Base-by-base conservation (phyloP, 2,329 filamentous ascomycete genomes). In the Diatrype stigma region DNA sequence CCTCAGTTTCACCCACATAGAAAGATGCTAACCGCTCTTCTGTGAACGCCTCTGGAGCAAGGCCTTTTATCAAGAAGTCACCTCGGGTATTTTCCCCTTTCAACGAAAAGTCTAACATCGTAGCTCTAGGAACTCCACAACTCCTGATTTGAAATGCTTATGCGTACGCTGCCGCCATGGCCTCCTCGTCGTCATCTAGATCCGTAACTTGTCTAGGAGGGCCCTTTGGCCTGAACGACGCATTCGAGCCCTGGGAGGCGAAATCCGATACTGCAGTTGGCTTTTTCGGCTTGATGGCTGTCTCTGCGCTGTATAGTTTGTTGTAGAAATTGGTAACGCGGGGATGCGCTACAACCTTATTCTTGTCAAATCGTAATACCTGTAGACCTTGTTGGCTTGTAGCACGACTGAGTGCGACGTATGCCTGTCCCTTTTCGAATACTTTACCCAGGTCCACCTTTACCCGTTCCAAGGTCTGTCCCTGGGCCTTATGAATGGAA, bases 391-490 rank as follows among this genome's bases (percentile, higher is more conserved):
- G 80, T 73, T 96, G 91, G 52, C 80, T 89, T 1, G 90, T 96
- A 14, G 94, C 94, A 70, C 94, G 89, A 75, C 90, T 96, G 14
- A 99, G 82, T 47, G 94, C 94, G 47, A 99, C 94, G 65, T 99
- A 99, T 6, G 94, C 94, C 69, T 99, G 94, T 0, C 94, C 94
- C 69, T 96, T 96, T 67, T 99, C 94, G 62, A 99, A 99, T 1
- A 96, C 89, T 55, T 84, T 87, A 28, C 90, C 89, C 1, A 99
- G 77, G 66, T 99, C 91, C 23, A 99, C 94, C 65, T 96, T 96
- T 53, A 99, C 94, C 47, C 93, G 81, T 64, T 96, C 91, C 23
- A 96, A 74, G 1, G 93, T 97, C 68, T 97, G 93, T 1, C 93
- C 93, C 67, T 97, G 93, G 1, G 94, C 94, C 71, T 99, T 99